Conservation (phyloP, 257 asterid genomes). For the Scutellaria galericulata region DNA sequence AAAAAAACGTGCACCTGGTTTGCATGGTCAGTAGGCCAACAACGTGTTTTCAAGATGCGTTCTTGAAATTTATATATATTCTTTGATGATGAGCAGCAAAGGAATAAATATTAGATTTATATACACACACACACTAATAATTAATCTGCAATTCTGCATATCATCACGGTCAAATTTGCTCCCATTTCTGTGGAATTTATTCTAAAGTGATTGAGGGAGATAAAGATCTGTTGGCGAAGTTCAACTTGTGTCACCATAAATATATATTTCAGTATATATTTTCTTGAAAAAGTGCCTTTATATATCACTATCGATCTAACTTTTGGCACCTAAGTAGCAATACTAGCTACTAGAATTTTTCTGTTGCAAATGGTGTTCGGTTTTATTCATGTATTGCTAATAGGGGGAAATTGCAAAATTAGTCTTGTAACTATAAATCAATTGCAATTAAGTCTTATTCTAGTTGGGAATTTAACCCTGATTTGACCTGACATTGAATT, state of each 20-base stretch:
- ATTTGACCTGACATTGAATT: too few relatives aligned
- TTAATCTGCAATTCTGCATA: slow-evolving; percentile 29
- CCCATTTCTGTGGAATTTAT: slow-evolving; percentile 33
- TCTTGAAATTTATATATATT: not conserved
- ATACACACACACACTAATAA: not conserved
- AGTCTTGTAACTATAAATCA: too few relatives aligned
- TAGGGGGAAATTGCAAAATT: too few relatives aligned
- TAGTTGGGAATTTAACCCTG: too few relatives aligned
- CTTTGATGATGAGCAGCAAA: not conserved
- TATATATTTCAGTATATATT: slow-evolving; percentile 29
- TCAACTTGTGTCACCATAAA: slow-evolving; percentile 37
- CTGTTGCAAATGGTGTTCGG: not conserved
- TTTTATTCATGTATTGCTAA: too few relatives aligned
- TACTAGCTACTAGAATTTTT: not conserved
- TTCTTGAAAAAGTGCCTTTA: slow-evolving; percentile 40
- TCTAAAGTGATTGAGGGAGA: slow-evolving; percentile 19
- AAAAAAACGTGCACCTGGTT: slow-evolving; percentile 1
- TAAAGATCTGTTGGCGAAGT: slow-evolving; percentile 17
- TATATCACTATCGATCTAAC: not conserved
- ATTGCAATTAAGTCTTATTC: too few relatives aligned
- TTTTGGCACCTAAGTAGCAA: slow-evolving; percentile 22
- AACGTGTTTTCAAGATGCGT: slow-evolving; percentile 32
- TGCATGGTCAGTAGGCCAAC: slow-evolving; percentile 25
- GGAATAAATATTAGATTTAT: not conserved
- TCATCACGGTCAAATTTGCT: slow-evolving; percentile 33